Evolutionary conservation across 1,284 basidiomycete species (phyloP).

Genomic region (Trichosporon coremiiforme): DNA sequence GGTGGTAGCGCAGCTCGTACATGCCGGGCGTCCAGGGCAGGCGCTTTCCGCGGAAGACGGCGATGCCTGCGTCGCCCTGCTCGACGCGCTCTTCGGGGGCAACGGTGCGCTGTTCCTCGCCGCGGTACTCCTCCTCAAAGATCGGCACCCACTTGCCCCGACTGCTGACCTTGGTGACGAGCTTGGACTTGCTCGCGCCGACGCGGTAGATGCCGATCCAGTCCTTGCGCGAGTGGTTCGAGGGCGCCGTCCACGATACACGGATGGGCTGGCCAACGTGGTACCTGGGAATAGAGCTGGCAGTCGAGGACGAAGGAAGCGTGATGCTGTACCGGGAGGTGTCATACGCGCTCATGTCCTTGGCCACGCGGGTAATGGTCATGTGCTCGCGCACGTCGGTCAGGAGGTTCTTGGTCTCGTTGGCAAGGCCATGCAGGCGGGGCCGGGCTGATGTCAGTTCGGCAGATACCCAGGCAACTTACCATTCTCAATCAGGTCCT

Average conservation of each 20-base stretch:
- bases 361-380: conserved; percentile 83
- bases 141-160: conserved; percentile 92
- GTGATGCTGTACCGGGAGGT: conserved; percentile 73
- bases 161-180: conserved; percentile 83
- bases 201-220: conserved; percentile 97
- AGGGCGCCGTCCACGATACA: conserved; percentile 84
- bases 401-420: conserved; percentile 89
- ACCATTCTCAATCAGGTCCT: conserved; percentile 91
- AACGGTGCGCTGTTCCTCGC: conserved; percentile 69
- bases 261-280: conserved; percentile 88
- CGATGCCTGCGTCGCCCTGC: conserved; percentile 63
- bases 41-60: conserved; percentile 73
- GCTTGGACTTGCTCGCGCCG: conserved; percentile 77
- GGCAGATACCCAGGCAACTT: too few relatives aligned
- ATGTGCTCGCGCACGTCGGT: conserved; percentile 85
- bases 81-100: conserved; percentile 36
- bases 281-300: conserved; percentile 62
- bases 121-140: conserved; percentile 89
- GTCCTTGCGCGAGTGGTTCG: conserved; percentile 85
- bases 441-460: conserved; percentile 59
- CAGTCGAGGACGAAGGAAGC: conserved; percentile 57
- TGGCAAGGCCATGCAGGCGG: conserved; percentile 74
- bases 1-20: conserved; percentile 82
- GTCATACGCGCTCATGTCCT: conserved; percentile 77
- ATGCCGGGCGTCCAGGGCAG: conserved; percentile 83